Conservation (phyloP, 1,284 basidiomycete genomes). For the Fomitiporia mediterranea region DNA sequence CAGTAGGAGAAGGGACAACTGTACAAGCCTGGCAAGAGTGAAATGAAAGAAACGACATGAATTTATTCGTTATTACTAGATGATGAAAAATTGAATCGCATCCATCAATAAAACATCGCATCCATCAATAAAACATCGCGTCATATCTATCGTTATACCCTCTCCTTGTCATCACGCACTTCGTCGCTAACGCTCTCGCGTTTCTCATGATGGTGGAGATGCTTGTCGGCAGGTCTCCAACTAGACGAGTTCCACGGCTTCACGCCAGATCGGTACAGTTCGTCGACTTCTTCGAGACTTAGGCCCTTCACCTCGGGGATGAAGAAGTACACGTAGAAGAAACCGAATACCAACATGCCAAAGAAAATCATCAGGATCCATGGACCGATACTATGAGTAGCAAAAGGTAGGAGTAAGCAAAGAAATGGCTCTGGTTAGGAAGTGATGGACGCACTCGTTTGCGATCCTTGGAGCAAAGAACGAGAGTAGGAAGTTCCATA, state of each 20-base stretch:
- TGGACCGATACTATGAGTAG: constrained; percentile 52
- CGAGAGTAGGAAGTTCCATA: constrained; percentile 72
- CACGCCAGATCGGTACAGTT: constrained; percentile 61
- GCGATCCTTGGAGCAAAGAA: constrained; percentile 71
- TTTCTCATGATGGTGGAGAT: constrained; percentile 23
- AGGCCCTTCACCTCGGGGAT: constrained; percentile 78
- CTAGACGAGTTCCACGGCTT: constrained; percentile 59
- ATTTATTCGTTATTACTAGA: no score
- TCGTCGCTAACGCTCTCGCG: constrained; percentile 22
- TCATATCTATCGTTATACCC: not conserved
- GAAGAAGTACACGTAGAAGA: constrained; percentile 61
- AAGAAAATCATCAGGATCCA: constrained; percentile 74
- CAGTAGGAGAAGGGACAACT: no score
- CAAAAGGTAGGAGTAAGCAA: not conserved
- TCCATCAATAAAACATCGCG: no score
- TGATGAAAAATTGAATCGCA: no score
- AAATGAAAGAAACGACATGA: no score
- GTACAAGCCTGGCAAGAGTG: no score
- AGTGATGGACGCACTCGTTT: constrained; percentile 26
- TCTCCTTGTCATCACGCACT: constrained; percentile 15
- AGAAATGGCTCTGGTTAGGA: not conserved
- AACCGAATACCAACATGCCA: constrained; percentile 69
- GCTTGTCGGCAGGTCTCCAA: constrained; percentile 46
- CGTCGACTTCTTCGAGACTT: constrained; percentile 74
- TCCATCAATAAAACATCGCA: no score